Conservation (phyloP, 2,329 filamentous ascomycete species). For the Cercospora berteroae region DNA sequence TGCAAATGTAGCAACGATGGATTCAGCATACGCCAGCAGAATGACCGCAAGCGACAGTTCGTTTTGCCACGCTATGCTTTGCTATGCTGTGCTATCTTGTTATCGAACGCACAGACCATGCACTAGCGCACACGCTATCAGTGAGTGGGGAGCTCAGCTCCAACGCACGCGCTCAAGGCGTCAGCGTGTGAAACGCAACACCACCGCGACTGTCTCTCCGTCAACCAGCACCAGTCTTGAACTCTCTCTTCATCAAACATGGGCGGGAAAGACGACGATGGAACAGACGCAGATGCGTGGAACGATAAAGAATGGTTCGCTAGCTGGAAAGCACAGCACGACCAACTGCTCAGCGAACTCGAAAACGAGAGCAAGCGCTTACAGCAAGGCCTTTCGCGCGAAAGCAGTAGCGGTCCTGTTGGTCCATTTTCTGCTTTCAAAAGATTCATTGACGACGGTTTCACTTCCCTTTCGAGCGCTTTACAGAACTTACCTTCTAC, state of each 20-base stretch:
- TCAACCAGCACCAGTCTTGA: not conserved
- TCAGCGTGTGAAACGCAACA: constrained; percentile 6
- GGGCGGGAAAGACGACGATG: constrained; percentile 17
- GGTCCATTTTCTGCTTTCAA: constrained; percentile 62
- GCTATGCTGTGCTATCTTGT: not conserved
- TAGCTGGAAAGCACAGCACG: constrained; percentile 18
- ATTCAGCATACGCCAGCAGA: too few relatives aligned
- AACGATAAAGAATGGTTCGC: constrained; percentile 13
- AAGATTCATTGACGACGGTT: constrained; percentile 59
- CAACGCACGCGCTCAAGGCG: not conserved
- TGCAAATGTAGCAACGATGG: too few relatives aligned
- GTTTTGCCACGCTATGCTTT: not conserved
- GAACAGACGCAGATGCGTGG: constrained; percentile 12
- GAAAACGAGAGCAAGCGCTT: constrained; percentile 15
- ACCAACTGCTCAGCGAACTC: constrained; percentile 16
- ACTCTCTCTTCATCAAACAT: constrained; percentile 7
- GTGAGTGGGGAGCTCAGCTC: not conserved
- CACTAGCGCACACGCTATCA: not conserved
- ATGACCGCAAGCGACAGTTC: not conserved
- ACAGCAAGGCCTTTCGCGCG: constrained; percentile 5
- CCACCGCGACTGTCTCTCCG: not conserved
- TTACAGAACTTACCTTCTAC: constrained; percentile 53
- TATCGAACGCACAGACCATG: not conserved
- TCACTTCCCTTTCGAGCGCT: constrained; percentile 48
- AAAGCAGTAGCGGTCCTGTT: constrained; percentile 16